Percentiles rank a stretch among this genome's conserved stretches.
These are phyloP conservation scores for Helichrysum umbraculigerum DNA, from an alignment of 129 eudicot species.

Conservation along the genomic window DNA sequence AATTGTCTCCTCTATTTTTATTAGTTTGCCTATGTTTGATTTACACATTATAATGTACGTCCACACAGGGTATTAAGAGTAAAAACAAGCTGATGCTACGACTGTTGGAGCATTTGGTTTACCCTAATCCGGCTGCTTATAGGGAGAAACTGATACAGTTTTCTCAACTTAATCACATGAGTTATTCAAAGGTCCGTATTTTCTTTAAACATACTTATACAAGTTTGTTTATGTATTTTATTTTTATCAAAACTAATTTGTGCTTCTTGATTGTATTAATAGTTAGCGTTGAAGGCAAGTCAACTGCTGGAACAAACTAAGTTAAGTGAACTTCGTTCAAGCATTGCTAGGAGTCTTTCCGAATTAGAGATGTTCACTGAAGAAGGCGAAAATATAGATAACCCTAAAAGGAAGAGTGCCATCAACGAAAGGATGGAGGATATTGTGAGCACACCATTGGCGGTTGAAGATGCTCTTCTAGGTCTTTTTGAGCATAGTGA, in stretches of 20 bases:
- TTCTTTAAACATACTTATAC: constrained; percentile 7
- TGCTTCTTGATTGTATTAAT: constrained; percentile 16
- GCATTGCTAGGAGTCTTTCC: constrained; percentile 94
- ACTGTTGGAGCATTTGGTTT: constrained; percentile 93
- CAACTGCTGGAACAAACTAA: constrained; percentile 90
- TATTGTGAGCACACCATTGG: constrained; percentile 91
- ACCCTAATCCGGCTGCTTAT: constrained; percentile 98
- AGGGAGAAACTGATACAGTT: constrained; percentile 85
- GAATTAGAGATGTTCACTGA: constrained; percentile 98
- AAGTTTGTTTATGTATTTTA: neutral
- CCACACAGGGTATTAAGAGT: constrained; percentile 77
- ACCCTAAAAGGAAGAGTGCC: constrained; percentile 93
- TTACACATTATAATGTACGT: neutral
- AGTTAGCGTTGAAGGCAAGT: constrained; percentile 96
- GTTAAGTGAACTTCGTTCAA: constrained; percentile 95
- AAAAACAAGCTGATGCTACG: constrained; percentile 89
- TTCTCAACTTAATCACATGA: constrained; percentile 80
- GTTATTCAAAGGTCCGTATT: constrained; percentile 75
- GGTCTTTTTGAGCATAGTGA: constrained; percentile 98
- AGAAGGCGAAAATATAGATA: constrained; percentile 96
- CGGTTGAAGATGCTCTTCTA: constrained; percentile 97
- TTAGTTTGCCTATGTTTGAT: neutral
- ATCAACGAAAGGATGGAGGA: constrained; percentile 96
- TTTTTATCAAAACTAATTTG: neutral
- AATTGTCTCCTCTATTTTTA: constrained; percentile 10